Base-by-base conservation (phyloP, 306 rosid genomes). In the Quercus engelmannii region DNA sequence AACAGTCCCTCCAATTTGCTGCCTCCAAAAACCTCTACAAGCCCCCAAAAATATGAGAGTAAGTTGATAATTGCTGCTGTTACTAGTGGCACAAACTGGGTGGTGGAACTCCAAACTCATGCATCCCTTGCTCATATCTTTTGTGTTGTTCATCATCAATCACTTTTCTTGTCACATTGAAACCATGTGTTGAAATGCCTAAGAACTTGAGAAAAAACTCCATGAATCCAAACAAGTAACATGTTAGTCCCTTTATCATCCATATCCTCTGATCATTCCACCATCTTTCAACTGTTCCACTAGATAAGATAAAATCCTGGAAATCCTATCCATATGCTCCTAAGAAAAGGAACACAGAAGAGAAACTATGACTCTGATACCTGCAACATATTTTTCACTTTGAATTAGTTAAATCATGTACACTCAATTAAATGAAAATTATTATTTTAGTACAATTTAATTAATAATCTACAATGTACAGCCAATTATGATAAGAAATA, bases 231-330 rank as follows among this genome's bases (percentile, higher is more conserved):
- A 86, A 85, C 6, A 74, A 5, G 72, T 4, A 58, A 69, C 83
- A 23, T 21, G 89, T 76, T 9, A 81, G 74, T 2, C 81, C 74
- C 51, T 82, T 86, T 41, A 79, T 43, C 77, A 82, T 76, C 91
- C 91, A 85, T 67, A 86, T 88, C 52, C 89, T 81, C 35, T 88
- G 89, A n/a, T 86, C 82, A 51, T 76, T 86, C 88, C 91, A 88
- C 89, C 89, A 86, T 55, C 56, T 79, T 3, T 21, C 41, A 15
- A 88, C 49, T 11, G 83, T 74, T 43, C 79, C 64, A 49, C 87
- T 83, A 0, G 23, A 61, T 6, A 59, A 33, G 9, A 69, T 3
- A 73, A 83, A 88, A 17, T 82, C 86, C 0, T 80, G 5, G 4
- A 78, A 35, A n/a, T 80, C 80, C 56, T 78, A 64, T 1, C 74